A percentile compares a stretch with the other conserved stretches of the same genome.
Conservation (phyloP, 305 asterid genomes). For the Fraxinus sp. region DNA sequence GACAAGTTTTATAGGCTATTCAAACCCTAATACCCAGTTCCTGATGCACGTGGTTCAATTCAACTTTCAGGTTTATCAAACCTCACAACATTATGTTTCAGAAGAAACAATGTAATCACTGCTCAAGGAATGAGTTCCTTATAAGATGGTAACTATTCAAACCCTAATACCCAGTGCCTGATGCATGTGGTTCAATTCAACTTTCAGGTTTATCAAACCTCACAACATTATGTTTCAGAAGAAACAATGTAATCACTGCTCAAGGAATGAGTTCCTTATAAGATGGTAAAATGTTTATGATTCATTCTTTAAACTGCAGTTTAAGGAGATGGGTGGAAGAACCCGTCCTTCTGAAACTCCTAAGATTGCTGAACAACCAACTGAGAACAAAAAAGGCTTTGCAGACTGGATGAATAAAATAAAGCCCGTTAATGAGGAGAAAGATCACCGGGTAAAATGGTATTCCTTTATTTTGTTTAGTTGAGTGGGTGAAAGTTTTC, state of each 20-base stretch:
- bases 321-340: no score
- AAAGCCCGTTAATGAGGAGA: no score
- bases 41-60: constrained; percentile 25
- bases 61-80: constrained; percentile 64
- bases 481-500: no score
- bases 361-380: no score
- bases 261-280: constrained; percentile 67
- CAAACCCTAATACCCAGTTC: background rate
- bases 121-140: constrained; percentile 73
- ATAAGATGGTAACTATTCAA: no score
- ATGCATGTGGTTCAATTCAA: constrained; percentile 24
- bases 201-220: constrained; percentile 69
- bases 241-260: constrained; percentile 75
- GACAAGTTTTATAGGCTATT: background rate
- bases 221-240: constrained; percentile 63
- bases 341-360: no score
- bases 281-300: no score
- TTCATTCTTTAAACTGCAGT: no score
- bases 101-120: constrained; percentile 72
- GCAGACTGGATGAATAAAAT: no score
- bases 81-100: constrained; percentile 62
- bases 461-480: no score
- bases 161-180: constrained; percentile 11
- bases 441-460: no score
- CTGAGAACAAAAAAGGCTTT: no score